phyloP scores from a whole-genome alignment of 768 basidiomycete genomes.

The Daedaleopsis sinensis region DNA sequence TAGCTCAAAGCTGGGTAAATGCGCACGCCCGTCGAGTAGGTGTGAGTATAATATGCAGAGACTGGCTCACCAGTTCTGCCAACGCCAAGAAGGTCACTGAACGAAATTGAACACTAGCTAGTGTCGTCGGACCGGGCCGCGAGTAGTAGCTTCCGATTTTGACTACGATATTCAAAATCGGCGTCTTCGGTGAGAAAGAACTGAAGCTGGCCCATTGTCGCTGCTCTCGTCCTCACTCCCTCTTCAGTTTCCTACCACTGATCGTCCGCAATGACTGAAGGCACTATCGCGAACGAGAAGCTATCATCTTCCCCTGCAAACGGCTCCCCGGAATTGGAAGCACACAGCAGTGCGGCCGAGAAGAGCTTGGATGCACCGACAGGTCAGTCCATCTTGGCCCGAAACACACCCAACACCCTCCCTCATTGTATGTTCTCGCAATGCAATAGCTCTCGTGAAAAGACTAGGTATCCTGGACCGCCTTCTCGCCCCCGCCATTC shows the following conservation, averaged over 20 bases:
- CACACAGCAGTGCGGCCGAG: background rate
- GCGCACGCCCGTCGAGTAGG: too few relatives aligned
- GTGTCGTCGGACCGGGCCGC: too few relatives aligned
- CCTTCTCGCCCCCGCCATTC: constrained; percentile 64
- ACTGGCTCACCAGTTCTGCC: too few relatives aligned
- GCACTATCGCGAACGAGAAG: too few relatives aligned
- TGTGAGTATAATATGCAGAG: too few relatives aligned
- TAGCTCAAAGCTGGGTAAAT: too few relatives aligned
- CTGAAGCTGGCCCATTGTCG: background rate
- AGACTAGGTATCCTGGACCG: constrained; percentile 56
- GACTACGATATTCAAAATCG: constrained; percentile 18
- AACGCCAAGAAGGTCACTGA: too few relatives aligned
- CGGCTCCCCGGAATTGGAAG: background rate
- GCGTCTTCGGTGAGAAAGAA: constrained; percentile 11
- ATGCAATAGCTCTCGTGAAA: constrained; percentile 16
- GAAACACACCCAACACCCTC: too few relatives aligned
- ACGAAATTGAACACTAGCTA: too few relatives aligned
- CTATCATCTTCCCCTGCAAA: too few relatives aligned
- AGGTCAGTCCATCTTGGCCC: background rate
- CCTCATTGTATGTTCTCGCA: too few relatives aligned
- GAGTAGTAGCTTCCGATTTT: constrained; percentile 9
- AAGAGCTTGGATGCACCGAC: constrained; percentile 2
- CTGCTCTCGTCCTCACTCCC: background rate
- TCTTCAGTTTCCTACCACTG: background rate
- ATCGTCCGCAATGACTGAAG: background rate